Evolutionary conservation across 1,284 basidiomycete genomes (phyloP).

Genomic region (Porogramme epimiltina): DNA sequence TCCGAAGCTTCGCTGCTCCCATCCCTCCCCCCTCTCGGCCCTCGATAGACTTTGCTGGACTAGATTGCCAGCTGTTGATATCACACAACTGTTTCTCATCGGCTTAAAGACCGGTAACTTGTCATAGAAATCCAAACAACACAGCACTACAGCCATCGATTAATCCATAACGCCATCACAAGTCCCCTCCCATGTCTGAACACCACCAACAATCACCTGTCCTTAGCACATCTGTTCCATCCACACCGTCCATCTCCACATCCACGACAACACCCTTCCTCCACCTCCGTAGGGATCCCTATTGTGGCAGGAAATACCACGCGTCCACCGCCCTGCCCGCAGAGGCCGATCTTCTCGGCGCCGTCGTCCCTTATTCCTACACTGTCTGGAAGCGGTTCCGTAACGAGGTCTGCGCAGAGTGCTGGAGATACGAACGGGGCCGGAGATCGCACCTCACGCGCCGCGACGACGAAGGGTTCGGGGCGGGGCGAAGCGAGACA

Average conservation of each 20-base stretch:
- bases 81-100: no score
- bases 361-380: constrained; percentile 29
- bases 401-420: constrained; percentile 64
- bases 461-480: constrained; percentile 25
- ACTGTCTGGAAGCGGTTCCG: constrained; percentile 46
- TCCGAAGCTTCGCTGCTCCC: no score
- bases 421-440: constrained; percentile 60
- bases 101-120: no score
- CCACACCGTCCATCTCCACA: neutral
- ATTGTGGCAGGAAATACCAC: constrained; percentile 31
- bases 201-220: constrained; percentile 1
- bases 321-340: constrained; percentile 23
- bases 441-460: constrained; percentile 30
- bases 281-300: constrained; percentile 20
- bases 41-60: no score
- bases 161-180: neutral
- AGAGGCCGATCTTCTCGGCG: constrained; percentile 24
- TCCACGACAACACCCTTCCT: constrained; percentile 2
- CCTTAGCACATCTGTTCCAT: neutral
- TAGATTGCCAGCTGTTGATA: no score
- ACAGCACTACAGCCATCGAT: neutral
- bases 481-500: no score
- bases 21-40: no score
- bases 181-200: neutral
- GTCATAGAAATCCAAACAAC: no score